phyloP scores from a whole-genome alignment of 2,329 filamentous ascomycete species.

The Parastagonospora avenae region DNA sequence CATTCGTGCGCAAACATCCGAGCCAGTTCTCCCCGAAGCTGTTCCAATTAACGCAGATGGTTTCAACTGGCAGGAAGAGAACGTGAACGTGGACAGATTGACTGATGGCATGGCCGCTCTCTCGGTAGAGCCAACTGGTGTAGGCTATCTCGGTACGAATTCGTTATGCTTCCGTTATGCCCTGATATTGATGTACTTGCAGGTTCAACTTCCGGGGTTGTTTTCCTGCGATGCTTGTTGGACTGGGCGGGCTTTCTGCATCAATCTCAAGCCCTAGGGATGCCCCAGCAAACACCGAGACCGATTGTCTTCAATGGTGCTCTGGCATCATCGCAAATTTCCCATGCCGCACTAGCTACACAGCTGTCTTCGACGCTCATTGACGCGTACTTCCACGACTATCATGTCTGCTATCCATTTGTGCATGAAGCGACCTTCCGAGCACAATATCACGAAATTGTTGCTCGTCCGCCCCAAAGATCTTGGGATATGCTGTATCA shows the following conservation, averaged over 20 bases:
- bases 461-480: slow-evolving; percentile 24
- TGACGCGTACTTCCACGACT: slow-evolving; percentile 31
- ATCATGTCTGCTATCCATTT: slow-evolving; percentile 31
- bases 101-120: slow-evolving; percentile 35
- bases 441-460: slow-evolving; percentile 31
- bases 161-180: too few relatives aligned
- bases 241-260: slow-evolving; percentile 35
- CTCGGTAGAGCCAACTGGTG: slow-evolving; percentile 32
- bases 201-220: slow-evolving; percentile 33
- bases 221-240: slow-evolving; percentile 29
- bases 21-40: slow-evolving; percentile 29
- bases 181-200: not conserved
- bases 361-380: slow-evolving; percentile 27
- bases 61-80: slow-evolving; percentile 32
- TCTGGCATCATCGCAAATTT: slow-evolving; percentile 27
- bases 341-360: slow-evolving; percentile 25
- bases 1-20: slow-evolving; percentile 10
- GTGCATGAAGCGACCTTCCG: slow-evolving; percentile 33
- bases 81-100: slow-evolving; percentile 23
- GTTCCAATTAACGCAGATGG: slow-evolving; percentile 30
- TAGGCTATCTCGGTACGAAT: slow-evolving; percentile 27
- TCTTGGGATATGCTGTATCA: slow-evolving; percentile 35
- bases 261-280: slow-evolving; percentile 20
- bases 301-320: slow-evolving; percentile 19
- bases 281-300: slow-evolving; percentile 7